Evolutionary conservation across 176 grass and related monocot genomes (phyloP).

Genomic region (Aegilops umbellulata): DNA sequence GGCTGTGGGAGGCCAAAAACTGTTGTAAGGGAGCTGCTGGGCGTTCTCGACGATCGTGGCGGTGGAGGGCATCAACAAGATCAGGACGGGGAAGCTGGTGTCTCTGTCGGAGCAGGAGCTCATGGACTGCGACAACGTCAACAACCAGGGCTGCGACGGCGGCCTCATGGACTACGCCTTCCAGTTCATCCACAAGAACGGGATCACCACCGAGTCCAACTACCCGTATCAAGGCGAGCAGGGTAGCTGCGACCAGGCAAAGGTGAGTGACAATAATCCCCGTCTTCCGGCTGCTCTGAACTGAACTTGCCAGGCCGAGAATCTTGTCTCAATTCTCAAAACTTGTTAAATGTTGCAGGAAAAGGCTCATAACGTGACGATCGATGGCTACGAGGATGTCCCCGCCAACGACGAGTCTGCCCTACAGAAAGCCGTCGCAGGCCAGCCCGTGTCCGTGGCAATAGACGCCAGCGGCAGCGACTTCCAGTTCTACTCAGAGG

Average conservation of each 20-base stretch:
- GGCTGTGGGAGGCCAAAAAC: not conserved
- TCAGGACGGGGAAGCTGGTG: conserved; percentile 54
- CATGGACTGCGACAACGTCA: conserved; percentile 46
- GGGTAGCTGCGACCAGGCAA: conserved; percentile 31
- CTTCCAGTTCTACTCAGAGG: conserved; percentile 89
- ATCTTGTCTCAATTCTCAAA: not conserved
- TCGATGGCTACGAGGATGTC: conserved; percentile 71
- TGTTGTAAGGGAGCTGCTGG: conserved; percentile 75
- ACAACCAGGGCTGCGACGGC: conserved; percentile 71
- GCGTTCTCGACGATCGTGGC: conserved; percentile 68
- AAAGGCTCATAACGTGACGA: conserved; percentile 44
- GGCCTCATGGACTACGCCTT: conserved; percentile 80
- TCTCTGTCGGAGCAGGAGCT: conserved; percentile 88
- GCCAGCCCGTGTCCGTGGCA: conserved; percentile 66
- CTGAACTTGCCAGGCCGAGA: not conserved
- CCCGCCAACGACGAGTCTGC: conserved; percentile 48
- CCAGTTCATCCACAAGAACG: conserved; percentile 62
- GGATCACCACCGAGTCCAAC: conserved; percentile 58
- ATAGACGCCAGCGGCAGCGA: conserved; percentile 54
- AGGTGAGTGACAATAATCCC: conserved; percentile 46
- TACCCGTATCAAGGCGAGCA: conserved; percentile 63
- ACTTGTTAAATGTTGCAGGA: conserved; percentile 11
- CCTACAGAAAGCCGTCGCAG: conserved; percentile 55
- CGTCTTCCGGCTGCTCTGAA: not conserved
- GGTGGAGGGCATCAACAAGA: conserved; percentile 84